Evolutionary conservation across 2,329 filamentous ascomycete species (phyloP).

Genomic region (Arachnopeziza araneosa): DNA sequence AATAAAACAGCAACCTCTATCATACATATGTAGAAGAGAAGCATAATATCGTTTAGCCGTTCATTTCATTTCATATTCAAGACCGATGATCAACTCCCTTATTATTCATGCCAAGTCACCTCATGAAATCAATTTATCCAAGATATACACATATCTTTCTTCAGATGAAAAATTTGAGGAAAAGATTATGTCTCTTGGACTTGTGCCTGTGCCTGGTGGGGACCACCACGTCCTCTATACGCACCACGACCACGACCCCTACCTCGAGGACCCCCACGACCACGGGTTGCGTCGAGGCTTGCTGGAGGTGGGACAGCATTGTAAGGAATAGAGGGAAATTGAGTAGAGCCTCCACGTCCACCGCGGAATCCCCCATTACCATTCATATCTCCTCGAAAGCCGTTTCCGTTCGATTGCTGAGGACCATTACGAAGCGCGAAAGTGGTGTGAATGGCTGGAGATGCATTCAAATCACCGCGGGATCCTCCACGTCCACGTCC

Average conservation of each 20-base stretch:
- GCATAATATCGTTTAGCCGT: too few species aligned
- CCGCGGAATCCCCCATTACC: constrained; percentile 18
- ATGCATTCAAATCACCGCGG: constrained; percentile 17
- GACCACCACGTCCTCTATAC: neutral
- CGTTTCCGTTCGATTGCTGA: neutral
- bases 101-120: too few species aligned
- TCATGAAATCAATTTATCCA: too few species aligned
- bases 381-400: constrained; percentile 8
- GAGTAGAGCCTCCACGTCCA: constrained; percentile 7
- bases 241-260: constrained; percentile 9
- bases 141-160: too few species aligned
- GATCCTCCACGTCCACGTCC: constrained; percentile 32
- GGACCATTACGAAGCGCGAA: constrained; percentile 18
- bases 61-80: too few species aligned
- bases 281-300: constrained; percentile 42
- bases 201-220: neutral
- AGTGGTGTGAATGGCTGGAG: constrained; percentile 22
- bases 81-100: too few species aligned
- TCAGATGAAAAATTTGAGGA: too few species aligned
- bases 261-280: constrained; percentile 29
- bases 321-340: neutral
- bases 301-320: constrained; percentile 54
- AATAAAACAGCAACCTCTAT: too few species aligned
- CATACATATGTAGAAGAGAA: too few species aligned
- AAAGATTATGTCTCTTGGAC: too few species aligned